Evolutionary conservation across 2,329 filamentous ascomycete genomes (phyloP).

Genomic region (Lachnellula hyalina): DNA sequence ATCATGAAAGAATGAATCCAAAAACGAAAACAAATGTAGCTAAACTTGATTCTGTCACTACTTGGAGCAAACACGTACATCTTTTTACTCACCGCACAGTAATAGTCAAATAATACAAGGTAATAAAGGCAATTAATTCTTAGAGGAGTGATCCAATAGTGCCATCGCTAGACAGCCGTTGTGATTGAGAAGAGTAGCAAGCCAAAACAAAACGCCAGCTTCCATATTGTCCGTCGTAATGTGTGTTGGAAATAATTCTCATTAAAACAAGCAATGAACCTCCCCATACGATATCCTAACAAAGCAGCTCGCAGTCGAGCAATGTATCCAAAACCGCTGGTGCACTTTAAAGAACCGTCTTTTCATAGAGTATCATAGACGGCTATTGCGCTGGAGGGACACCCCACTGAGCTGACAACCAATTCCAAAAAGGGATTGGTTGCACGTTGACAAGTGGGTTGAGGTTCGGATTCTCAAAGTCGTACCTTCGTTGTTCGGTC

Average conservation of each 20-base stretch:
- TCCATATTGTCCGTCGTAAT: not conserved
- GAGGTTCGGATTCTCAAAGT: constrained; percentile 55
- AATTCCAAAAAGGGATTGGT: constrained; percentile 48
- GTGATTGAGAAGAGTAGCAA: not conserved
- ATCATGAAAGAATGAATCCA: too few species aligned
- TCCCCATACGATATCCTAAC: not conserved
- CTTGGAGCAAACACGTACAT: not conserved
- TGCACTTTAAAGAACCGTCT: not conserved
- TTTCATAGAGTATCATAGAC: not conserved
- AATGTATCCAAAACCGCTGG: not conserved
- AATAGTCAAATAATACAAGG: not conserved
- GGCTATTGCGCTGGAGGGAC: not conserved
- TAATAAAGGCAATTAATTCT: too few species aligned
- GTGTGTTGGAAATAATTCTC: not conserved
- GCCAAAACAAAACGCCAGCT: not conserved
- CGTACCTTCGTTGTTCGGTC: constrained; percentile 63
- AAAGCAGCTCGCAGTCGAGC: not conserved
- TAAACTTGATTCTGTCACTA: not conserved
- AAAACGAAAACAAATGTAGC: too few species aligned
- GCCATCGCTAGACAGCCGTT: not conserved
- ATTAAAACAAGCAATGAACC: not conserved
- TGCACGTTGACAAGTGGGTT: constrained; percentile 47
- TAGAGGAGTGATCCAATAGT: not conserved
- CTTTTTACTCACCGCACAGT: not conserved
- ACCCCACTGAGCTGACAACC: constrained; percentile 47